These are phyloP conservation scores for Phytophthora fragariaefolia DNA, from an alignment of 352 stramenopile genomes.

Conservation along the genomic window DNA sequence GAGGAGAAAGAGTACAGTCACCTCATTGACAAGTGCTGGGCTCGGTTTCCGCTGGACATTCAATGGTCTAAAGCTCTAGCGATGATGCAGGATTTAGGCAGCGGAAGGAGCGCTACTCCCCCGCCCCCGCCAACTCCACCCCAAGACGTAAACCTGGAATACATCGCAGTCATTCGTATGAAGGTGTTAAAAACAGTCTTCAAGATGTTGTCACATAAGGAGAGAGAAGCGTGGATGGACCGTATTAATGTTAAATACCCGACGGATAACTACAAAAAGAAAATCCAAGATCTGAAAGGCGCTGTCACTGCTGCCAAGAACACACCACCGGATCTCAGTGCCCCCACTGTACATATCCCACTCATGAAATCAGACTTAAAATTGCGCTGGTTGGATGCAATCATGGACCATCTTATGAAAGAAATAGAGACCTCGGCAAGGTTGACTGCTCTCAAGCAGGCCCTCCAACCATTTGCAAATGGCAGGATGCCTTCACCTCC, in stretches of 20 bases:
- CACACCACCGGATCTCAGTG: constrained; percentile 30
- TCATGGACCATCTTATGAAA: constrained; percentile 46
- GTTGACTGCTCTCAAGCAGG: constrained; percentile 56
- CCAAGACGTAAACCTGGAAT: constrained; percentile 25
- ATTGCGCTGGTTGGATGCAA: constrained; percentile 64
- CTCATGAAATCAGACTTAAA: constrained; percentile 64
- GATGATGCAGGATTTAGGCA: constrained; percentile 51
- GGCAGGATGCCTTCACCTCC: constrained; percentile 35
- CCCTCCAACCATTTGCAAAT: constrained; percentile 56
- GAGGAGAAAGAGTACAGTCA: constrained; percentile 49
- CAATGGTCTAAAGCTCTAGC: constrained; percentile 57
- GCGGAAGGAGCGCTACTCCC: constrained; percentile 1
- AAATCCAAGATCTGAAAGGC: constrained; percentile 32
- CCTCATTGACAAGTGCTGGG: constrained; percentile 53
- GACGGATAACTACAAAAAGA: constrained; percentile 47
- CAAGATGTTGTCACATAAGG: constrained; percentile 57
- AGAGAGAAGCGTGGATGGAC: constrained; percentile 59
- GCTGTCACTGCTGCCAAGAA: constrained; percentile 13
- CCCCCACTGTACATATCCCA: constrained; percentile 38
- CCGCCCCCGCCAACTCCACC: not conserved
- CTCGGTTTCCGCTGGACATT: constrained; percentile 38
- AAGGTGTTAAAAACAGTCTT: constrained; percentile 67
- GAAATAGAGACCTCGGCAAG: constrained; percentile 55
- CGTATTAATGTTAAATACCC: constrained; percentile 56
- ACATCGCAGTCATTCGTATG: constrained; percentile 42